Conservation (phyloP, 345 rosid genomes). For the Hibiscus mutabilis region DNA sequence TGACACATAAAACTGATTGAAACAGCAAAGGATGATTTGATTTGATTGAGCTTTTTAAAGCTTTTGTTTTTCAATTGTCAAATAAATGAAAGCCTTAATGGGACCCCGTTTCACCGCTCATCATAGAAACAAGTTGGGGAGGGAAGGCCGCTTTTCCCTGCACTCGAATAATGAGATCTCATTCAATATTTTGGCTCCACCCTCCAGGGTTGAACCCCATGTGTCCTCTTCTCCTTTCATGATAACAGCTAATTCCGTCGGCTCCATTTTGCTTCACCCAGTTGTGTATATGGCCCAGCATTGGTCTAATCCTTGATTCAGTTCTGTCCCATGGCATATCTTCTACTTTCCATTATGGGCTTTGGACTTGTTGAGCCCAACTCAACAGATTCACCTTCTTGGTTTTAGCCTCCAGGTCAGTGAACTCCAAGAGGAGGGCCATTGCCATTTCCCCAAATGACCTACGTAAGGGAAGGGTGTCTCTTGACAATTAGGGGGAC, state of each 20-base stretch:
- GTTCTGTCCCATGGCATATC: too few relatives aligned
- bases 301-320: constrained; percentile 3
- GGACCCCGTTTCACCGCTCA: constrained; percentile 16
- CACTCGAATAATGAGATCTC: constrained; percentile 4
- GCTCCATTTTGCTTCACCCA: constrained; percentile 5
- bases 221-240: background rate
- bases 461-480: background rate
- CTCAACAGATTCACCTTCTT: constrained; percentile 5
- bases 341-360: background rate
- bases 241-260: background rate
- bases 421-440: background rate
- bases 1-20: constrained; percentile 15
- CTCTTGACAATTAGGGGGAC: background rate
- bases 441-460: background rate
- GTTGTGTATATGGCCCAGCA: constrained; percentile 1
- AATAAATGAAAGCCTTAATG: constrained; percentile 11
- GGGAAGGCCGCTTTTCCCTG: constrained; percentile 6
- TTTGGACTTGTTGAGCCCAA: constrained; percentile 7
- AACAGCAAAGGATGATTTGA: constrained; percentile 9
- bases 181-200: constrained; percentile 11
- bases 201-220: constrained; percentile 15
- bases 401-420: background rate
- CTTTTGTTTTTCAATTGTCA: constrained; percentile 17
- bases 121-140: constrained; percentile 10
- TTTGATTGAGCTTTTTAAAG: constrained; percentile 16